Evolutionary conservation across 345 rosid genomes (phyloP).

Genomic region (Erodium maritimum): DNA sequence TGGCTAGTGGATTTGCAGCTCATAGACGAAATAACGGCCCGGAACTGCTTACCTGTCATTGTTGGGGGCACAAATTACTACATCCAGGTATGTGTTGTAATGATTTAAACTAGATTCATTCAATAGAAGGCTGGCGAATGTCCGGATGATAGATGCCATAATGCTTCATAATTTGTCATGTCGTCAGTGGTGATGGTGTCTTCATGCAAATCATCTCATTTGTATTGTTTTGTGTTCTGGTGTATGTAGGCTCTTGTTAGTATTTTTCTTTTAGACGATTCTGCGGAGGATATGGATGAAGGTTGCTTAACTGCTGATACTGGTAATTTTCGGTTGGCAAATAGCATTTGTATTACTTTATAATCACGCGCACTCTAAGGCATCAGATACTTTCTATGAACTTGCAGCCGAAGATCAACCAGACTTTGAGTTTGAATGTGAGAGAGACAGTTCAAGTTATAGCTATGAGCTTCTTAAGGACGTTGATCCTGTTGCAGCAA

Average conservation of each 20-base stretch:
- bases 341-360: conserved; percentile 1
- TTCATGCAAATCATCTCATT: background rate
- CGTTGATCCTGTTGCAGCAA: conserved; percentile 83
- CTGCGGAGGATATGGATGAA: conserved; percentile 27
- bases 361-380: background rate
- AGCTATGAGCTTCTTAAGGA: conserved; percentile 55
- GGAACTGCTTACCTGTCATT: conserved; percentile 61
- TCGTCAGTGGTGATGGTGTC: background rate
- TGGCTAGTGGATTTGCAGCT: conserved; percentile 37
- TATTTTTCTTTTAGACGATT: conserved; percentile 69
- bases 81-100: conserved; percentile 50
- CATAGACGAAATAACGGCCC: conserved; percentile 54
- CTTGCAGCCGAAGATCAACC: conserved; percentile 27
- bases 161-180: too few species aligned
- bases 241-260: conserved; percentile 65
- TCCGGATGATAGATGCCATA: too few species aligned
- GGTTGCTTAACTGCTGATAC: conserved; percentile 15
- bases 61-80: conserved; percentile 95
- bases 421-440: conserved; percentile 20
- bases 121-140: background rate
- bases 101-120: conserved; percentile 1
- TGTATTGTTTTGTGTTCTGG: background rate
- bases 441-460: conserved; percentile 15
- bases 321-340: conserved; percentile 24
- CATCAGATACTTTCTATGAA: background rate